Conservation (phyloP, 1,284 basidiomycete species). For the Marasmius sp. region DNA sequence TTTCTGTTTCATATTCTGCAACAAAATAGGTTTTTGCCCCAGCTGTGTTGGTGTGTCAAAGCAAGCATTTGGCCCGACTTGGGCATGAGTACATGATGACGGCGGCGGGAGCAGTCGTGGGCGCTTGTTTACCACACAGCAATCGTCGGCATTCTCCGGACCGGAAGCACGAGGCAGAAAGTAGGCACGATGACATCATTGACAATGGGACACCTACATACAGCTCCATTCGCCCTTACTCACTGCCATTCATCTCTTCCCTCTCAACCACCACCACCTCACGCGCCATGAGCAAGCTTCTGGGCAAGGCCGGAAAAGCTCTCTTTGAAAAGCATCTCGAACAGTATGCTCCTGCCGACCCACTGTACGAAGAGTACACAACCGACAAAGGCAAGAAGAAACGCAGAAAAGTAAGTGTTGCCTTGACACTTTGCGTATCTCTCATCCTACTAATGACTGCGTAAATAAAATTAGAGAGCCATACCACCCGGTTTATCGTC, state of each 20-base stretch:
- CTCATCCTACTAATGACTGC: neutral
- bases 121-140: too few relatives aligned
- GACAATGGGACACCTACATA: neutral
- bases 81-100: too few relatives aligned
- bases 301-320: conserved; percentile 51
- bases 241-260: neutral
- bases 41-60: too few relatives aligned
- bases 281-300: conserved; percentile 17
- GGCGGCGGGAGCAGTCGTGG: too few relatives aligned
- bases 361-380: conserved; percentile 76
- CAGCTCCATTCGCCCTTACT: neutral
- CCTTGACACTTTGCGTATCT: conserved; percentile 2
- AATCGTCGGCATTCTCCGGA: too few relatives aligned
- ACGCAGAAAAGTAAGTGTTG: conserved; percentile 62
- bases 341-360: conserved; percentile 72
- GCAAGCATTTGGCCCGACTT: too few relatives aligned
- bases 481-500: conserved; percentile 78
- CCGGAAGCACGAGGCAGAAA: too few relatives aligned
- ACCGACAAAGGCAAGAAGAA: conserved; percentile 67
- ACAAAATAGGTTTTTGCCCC: too few relatives aligned
- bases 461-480: conserved; percentile 49
- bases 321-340: conserved; percentile 65
- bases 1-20: too few relatives aligned
- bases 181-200: neutral
- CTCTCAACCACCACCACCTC: neutral